phyloP scores from a whole-genome alignment of 805 yeast genomes.

The Kurtzmaniella fragi region DNA sequence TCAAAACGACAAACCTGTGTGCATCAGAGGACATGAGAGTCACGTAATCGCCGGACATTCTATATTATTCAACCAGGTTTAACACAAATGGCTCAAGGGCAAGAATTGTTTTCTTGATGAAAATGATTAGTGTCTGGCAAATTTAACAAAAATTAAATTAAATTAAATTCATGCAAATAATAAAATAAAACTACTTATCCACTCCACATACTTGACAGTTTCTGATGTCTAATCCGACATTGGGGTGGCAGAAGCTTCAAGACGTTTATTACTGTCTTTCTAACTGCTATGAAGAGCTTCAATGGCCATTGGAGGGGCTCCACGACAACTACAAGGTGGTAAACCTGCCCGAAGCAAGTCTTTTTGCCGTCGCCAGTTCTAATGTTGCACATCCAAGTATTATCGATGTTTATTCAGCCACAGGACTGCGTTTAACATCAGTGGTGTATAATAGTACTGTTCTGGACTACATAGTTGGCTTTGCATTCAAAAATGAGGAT shows the following conservation, averaged over 20 bases:
- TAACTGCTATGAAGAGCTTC: slow-evolving; percentile 47
- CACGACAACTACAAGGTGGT: slow-evolving; percentile 39
- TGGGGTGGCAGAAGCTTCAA: slow-evolving; percentile 75
- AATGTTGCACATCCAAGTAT: slow-evolving; percentile 29
- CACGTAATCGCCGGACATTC: slow-evolving; percentile 34
- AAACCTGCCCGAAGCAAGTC: slow-evolving; percentile 49
- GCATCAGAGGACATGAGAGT: slow-evolving; percentile 73
- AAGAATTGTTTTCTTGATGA: too few species aligned
- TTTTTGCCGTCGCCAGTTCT: slow-evolving; percentile 47
- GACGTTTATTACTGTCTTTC: slow-evolving; percentile 63
- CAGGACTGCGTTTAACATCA: slow-evolving; percentile 31
- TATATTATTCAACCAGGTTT: too few species aligned
- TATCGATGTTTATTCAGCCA: slow-evolving; percentile 31
- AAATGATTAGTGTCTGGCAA: too few species aligned
- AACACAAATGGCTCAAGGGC: too few species aligned
- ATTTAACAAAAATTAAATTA: too few species aligned
- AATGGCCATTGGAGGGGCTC: slow-evolving; percentile 44
- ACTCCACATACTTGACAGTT: slow-evolving; percentile 5
- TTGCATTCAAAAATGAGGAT: slow-evolving; percentile 48
- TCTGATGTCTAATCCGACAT: slow-evolving; percentile 32
- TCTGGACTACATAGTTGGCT: slow-evolving; percentile 48
- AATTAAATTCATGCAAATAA: not conserved
- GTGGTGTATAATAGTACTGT: slow-evolving; percentile 38
- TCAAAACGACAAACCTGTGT: slow-evolving; percentile 52
- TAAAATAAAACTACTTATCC: not conserved